Base-by-base conservation (phyloP, 2,329 filamentous ascomycete species). In the Pleoardoris graminearum region DNA sequence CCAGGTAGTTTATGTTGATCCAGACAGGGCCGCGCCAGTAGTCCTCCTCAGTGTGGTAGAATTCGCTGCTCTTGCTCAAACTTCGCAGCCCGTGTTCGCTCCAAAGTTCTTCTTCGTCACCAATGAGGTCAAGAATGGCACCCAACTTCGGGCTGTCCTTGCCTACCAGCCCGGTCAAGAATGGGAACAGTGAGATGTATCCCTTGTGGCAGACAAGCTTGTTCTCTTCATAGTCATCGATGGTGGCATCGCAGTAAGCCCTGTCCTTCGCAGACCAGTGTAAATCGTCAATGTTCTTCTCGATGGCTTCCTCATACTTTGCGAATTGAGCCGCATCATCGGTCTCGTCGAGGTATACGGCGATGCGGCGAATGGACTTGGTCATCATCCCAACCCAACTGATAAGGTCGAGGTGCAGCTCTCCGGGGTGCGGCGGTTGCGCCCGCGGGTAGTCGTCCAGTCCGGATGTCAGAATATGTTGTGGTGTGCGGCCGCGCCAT, bases 361-460 rank as follows among this genome's bases (percentile, higher is more conserved):
- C 90, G 62, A 97, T 89, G 61, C 88, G 89, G 64, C 85, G 82
- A 49, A 99, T 83, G n/a, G 89, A 88, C 59, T 88, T 86, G 35
- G 90, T 88, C 90, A 97, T 96, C 78, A 97, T 85, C n/a, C 93
- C 94, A 76, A 99, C 89, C 94, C 94, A 99, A 47, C 90, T 90
- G 72, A 99, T 89, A 48, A 97, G 81, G 74, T 99, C 94, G 25
- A 95, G 87, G 72, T 99, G 93, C 44, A 99, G 82, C 83, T 99
- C 94, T 66, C 91, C 93, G 0, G 94, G 93, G 72, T 97, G 92
- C 22, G 94, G 94, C 12, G 94, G 92, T 73, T 96, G 90, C 7
- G 94, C 83, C 43, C 94, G 90, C 44, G 94, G 94, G 70, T 97
- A 99, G 76, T 99, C 94, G 67, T 99, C 94, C 1, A 99, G 83